Evolutionary conservation across 2,329 filamentous ascomycete genomes (phyloP).

Genomic region (Arachnopeziza araneosa): DNA sequence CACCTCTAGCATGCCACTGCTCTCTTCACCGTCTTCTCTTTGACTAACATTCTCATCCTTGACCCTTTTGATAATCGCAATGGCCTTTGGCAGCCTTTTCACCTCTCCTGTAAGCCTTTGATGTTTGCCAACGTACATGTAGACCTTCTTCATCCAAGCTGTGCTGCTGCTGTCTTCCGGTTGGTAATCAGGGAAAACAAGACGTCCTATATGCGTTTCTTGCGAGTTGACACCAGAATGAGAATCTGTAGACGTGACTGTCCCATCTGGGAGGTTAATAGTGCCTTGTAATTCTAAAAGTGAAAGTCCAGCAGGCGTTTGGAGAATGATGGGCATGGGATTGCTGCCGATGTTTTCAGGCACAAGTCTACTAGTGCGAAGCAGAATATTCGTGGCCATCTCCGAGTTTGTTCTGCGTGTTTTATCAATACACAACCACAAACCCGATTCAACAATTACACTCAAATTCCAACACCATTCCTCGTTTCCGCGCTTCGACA

Average conservation of each 20-base stretch:
- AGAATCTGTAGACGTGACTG: slow-evolving; percentile 28
- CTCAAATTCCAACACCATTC: background rate
- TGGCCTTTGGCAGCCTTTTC: slow-evolving; percentile 72
- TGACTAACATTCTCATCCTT: slow-evolving; percentile 4
- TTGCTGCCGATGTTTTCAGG: slow-evolving; percentile 11
- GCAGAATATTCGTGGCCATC: background rate
- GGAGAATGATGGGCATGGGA: slow-evolving; percentile 74
- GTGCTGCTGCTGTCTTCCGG: slow-evolving; percentile 49
- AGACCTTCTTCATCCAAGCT: slow-evolving; percentile 84
- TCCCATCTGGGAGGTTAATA: slow-evolving; percentile 63
- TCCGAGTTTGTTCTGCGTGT: background rate
- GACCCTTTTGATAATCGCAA: slow-evolving; percentile 69
- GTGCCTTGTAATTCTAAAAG: slow-evolving; percentile 89
- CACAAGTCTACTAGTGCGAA: background rate
- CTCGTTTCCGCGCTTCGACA: background rate
- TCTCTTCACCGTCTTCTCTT: slow-evolving; percentile 23
- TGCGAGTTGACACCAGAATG: slow-evolving; percentile 8
- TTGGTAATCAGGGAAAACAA: slow-evolving; percentile 74
- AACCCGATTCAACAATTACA: background rate
- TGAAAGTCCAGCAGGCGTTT: slow-evolving; percentile 84
- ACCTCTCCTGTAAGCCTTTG: slow-evolving; percentile 87
- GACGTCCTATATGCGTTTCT: slow-evolving; percentile 58
- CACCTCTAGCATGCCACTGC: slow-evolving; percentile 57
- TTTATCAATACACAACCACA: background rate
- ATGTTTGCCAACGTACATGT: slow-evolving; percentile 82